Evolutionary conservation across 306 rosid genomes (phyloP).

Genomic region (Luffa aegyptiaca): DNA sequence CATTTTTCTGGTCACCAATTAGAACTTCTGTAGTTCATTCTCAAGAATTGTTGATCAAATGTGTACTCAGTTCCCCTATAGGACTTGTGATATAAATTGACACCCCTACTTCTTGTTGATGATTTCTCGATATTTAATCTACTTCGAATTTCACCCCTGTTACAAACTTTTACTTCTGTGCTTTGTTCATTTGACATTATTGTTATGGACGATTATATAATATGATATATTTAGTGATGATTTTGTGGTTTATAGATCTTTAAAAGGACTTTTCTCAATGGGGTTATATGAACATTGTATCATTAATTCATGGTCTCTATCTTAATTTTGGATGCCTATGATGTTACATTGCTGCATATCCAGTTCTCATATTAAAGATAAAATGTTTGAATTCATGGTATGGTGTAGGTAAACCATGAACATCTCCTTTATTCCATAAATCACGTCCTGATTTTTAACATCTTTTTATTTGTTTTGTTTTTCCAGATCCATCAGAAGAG

Average conservation of each 20-base stretch:
- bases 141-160: not conserved
- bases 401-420: not conserved
- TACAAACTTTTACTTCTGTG: not conserved
- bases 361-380: not conserved
- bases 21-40: not conserved
- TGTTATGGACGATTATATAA: not conserved
- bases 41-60: not conserved
- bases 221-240: not conserved
- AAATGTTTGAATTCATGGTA: not conserved
- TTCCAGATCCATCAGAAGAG: slow-evolving; percentile 70
- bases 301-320: not conserved
- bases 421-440: not conserved
- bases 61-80: not conserved
- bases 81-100: not conserved
- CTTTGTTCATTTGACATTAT: not conserved
- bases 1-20: not conserved
- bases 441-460: not conserved
- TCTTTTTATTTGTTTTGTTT: slow-evolving; percentile 2
- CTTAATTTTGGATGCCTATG: not conserved
- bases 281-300: not conserved
- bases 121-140: not conserved
- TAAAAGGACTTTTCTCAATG: not conserved
- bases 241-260: not conserved
- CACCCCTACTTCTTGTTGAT: not conserved
- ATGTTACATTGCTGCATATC: not conserved